phyloP scores from a whole-genome alignment of 2,329 filamentous ascomycete genomes.

The Trichoderma afroharzianum region DNA sequence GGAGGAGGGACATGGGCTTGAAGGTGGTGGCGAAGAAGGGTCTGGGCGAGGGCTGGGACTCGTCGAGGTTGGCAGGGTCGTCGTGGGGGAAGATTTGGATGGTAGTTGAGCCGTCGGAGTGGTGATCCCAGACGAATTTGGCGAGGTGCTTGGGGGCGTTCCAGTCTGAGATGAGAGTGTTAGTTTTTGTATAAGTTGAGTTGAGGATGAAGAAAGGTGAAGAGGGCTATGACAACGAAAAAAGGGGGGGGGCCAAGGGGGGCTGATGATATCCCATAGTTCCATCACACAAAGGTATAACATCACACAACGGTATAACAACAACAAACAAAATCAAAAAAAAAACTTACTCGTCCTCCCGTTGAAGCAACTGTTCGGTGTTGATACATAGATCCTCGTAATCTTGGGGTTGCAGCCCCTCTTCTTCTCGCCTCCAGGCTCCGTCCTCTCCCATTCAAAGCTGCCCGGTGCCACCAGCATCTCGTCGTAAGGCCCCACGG shows the following conservation, averaged over 20 bases:
- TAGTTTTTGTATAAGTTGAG: background rate
- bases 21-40: constrained; percentile 48
- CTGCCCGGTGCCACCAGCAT: constrained; percentile 46
- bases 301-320: background rate
- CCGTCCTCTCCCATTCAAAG: constrained; percentile 40
- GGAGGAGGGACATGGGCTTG: constrained; percentile 39
- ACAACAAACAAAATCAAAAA: too few relatives aligned
- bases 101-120: constrained; percentile 34
- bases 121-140: constrained; percentile 43
- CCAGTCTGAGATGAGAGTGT: constrained; percentile 38
- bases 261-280: background rate
- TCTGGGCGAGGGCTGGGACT: constrained; percentile 30
- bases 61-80: constrained; percentile 25
- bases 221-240: background rate
- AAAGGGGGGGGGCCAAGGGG: background rate
- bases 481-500: constrained; percentile 54
- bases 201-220: background rate
- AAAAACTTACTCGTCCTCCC: constrained; percentile 44
- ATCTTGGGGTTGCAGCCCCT: constrained; percentile 39
- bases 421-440: constrained; percentile 32
- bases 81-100: constrained; percentile 47
- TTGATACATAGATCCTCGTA: constrained; percentile 54
- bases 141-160: constrained; percentile 55
- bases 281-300: background rate
- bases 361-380: constrained; percentile 50